Percentiles rank a stretch among this genome's conserved stretches.
These are phyloP conservation scores for Ustilago tritici DNA, from an alignment of 1,284 basidiomycete species.

Conservation along the genomic window DNA sequence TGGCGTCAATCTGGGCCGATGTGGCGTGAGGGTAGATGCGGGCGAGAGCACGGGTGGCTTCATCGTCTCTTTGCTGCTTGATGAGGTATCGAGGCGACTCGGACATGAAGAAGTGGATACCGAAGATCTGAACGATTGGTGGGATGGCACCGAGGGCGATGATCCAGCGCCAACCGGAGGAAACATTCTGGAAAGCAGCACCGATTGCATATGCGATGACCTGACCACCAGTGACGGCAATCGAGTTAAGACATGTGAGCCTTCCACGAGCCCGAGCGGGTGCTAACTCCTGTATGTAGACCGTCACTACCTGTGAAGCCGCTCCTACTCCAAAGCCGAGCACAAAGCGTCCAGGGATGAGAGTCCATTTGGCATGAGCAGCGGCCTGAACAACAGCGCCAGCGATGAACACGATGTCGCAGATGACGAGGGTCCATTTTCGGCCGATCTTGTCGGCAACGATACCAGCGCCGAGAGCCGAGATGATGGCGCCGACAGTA, in stretches of 20 bases:
- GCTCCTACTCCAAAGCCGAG: slow-evolving; percentile 70
- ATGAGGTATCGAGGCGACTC: slow-evolving; percentile 70
- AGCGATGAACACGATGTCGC: slow-evolving; percentile 61
- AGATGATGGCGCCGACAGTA: slow-evolving; percentile 56
- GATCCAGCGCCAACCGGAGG: slow-evolving; percentile 70
- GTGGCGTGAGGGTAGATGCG: slow-evolving; percentile 63
- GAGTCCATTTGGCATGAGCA: slow-evolving; percentile 66
- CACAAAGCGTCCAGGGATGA: slow-evolving; percentile 70
- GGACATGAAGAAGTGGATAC: slow-evolving; percentile 69
- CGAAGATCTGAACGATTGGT: slow-evolving; percentile 64
- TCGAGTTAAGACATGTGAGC: slow-evolving; percentile 70
- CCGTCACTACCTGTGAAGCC: slow-evolving; percentile 68
- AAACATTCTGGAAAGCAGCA: slow-evolving; percentile 52
- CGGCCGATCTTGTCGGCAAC: slow-evolving; percentile 69
- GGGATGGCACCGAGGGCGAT: slow-evolving; percentile 70
- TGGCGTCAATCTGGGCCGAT: slow-evolving; percentile 67
- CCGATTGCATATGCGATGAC: slow-evolving; percentile 69
- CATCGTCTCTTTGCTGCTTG: slow-evolving; percentile 58
- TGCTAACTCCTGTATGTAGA: slow-evolving; percentile 70
- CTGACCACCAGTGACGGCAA: slow-evolving; percentile 71
- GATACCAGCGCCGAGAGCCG: slow-evolving; percentile 66
- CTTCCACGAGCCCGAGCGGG: slow-evolving; percentile 70
- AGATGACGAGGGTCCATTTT: slow-evolving; percentile 67
- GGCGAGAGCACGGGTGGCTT: slow-evolving; percentile 61
- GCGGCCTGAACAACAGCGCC: slow-evolving; percentile 70